A percentile compares a stretch with the other conserved stretches of the same genome.
These are phyloP conservation scores for Fusarium sp. DNA, from an alignment of 2,329 filamentous ascomycete species.

Conservation along the genomic window DNA sequence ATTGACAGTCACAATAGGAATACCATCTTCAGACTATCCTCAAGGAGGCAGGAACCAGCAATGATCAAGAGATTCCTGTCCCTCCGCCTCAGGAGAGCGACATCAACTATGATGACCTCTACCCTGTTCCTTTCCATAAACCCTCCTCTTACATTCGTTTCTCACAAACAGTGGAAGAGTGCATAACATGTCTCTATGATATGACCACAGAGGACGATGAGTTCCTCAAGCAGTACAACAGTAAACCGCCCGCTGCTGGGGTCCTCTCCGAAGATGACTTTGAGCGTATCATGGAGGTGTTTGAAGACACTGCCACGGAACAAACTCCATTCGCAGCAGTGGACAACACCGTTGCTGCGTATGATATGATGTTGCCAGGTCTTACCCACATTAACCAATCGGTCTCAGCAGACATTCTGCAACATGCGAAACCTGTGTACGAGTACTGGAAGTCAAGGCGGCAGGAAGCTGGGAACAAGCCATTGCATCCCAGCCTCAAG, in stretches of 20 bases:
- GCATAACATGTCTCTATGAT: constrained; percentile 89
- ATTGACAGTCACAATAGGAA: constrained; percentile 71
- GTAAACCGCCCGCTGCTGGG: constrained; percentile 71
- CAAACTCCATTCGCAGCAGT: constrained; percentile 91
- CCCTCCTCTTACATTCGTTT: constrained; percentile 96
- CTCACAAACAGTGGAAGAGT: constrained; percentile 98
- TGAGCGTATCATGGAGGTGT: constrained; percentile 93
- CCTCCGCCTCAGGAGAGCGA: constrained; percentile 72
- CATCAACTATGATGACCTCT: constrained; percentile 89
- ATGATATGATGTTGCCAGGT: constrained; percentile 79
- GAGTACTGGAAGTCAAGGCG: constrained; percentile 87
- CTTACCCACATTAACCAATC: constrained; percentile 64
- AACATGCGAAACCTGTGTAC: constrained; percentile 82
- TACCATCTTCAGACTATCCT: constrained; percentile 91
- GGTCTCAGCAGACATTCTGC: constrained; percentile 56
- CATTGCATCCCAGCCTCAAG: constrained; percentile 84
- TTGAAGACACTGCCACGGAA: constrained; percentile 85
- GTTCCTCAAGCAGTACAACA: constrained; percentile 86
- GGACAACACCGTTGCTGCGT: constrained; percentile 85
- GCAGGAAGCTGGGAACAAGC: constrained; percentile 73
- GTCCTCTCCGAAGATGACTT: constrained; percentile 90
- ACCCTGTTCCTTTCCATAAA: constrained; percentile 81
- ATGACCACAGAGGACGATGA: constrained; percentile 91
- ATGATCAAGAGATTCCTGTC: constrained; percentile 72
- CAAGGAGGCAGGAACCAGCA: constrained; percentile 65